Base-by-base conservation (phyloP, 768 basidiomycete species). In the Amanita pseudoporphyria region DNA sequence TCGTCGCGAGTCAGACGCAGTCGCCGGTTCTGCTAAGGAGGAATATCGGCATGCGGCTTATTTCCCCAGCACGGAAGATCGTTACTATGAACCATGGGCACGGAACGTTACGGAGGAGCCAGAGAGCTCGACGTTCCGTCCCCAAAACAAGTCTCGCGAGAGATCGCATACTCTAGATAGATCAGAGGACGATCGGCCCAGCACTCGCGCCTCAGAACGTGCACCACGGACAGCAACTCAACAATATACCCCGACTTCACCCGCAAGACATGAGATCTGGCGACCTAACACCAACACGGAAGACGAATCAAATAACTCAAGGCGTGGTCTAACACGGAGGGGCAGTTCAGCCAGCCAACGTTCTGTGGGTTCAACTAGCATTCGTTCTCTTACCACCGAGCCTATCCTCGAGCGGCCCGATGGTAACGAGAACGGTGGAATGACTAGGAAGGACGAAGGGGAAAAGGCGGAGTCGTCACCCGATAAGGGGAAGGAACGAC, bases 241-340 rank as follows among this genome's bases (percentile, higher is more conserved):
- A 13, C 22, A 38, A 30, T 41, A 32, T 24, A 32, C 21, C 22
- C 26, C 51, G 6, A n/a, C 18, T 12, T 52, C 51, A 3, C 51
- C 51, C 18, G 22, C 24, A 22, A 45, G 45, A 36, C 51, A 45
- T 35, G 51, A 52, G 39, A 45, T 52, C 10, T 52, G 51, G 51
- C 14, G 28, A 19, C 51, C 51, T 5, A 26, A 12, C 14, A 18
- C 30, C 13, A 9, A 32, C 12, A 36, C 42, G 9, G 45, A 45
- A 45, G 51, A 45, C 12, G 51, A 45, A 26, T 6, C 31, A 1
- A 14, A 43, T 21, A 38, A 6, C 28, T 2, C 16, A 9, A 37
- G 26, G 45, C 45, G 45, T 16, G 26, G 30, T 22, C 43, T 52
- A n/a, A 26, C 44, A 13, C 43, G 51, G 5, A 28, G 51, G 10